Evolutionary conservation across 176 grass and related monocot species (phyloP).

Genomic region (Carex littledalei): DNA sequence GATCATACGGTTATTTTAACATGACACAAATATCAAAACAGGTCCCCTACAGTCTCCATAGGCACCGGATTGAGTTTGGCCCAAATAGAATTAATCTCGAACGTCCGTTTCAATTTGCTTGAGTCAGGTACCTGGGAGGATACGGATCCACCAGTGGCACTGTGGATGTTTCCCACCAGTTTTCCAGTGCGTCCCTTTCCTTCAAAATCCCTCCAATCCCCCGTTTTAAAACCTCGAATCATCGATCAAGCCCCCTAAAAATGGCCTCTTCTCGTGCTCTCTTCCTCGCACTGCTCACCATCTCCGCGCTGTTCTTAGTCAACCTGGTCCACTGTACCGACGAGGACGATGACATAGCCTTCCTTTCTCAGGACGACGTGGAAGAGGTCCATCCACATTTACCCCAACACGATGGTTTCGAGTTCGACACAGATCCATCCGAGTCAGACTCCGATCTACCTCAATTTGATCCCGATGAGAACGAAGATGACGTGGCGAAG

Average conservation of each 20-base stretch:
- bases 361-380: slow-evolving; percentile 9
- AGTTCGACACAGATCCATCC: background rate
- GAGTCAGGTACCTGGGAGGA: too few relatives aligned
- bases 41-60: too few relatives aligned
- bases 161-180: background rate
- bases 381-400: background rate
- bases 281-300: background rate
- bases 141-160: too few relatives aligned
- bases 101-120: too few relatives aligned
- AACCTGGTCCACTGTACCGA: slow-evolving; percentile 16
- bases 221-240: background rate
- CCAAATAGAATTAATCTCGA: too few relatives aligned
- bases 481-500: background rate
- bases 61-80: too few relatives aligned
- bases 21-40: too few relatives aligned
- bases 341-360: slow-evolving; percentile 10
- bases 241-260: background rate
- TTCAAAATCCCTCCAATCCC: slow-evolving; percentile 15
- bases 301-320: background rate
- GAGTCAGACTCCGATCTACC: slow-evolving; percentile 37
- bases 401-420: background rate
- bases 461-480: background rate
- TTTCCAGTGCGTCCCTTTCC: slow-evolving; percentile 1
- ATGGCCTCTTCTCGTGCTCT: slow-evolving; percentile 21
- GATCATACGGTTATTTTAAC: too few relatives aligned